These are phyloP conservation scores for Raphanus hybrid DNA, from an alignment of 441 rosid species.

Conservation along the genomic window DNA sequence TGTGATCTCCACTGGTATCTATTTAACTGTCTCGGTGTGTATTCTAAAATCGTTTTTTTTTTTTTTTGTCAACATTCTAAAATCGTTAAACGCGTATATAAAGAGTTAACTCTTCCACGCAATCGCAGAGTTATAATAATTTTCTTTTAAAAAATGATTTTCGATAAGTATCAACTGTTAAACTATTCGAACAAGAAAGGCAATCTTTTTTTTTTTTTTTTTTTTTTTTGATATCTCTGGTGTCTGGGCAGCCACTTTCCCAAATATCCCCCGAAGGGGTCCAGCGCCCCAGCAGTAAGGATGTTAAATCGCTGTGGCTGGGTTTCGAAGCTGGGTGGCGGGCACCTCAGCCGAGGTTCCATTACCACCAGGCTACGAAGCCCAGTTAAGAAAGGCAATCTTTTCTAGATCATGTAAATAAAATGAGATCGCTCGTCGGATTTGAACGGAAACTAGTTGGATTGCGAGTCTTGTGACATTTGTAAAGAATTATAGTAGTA, in stretches of 20 bases:
- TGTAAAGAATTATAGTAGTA: not conserved
- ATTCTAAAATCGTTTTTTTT: not conserved
- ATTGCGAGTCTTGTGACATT: slow-evolving; percentile 14
- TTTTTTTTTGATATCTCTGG: too few relatives aligned
- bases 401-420: slow-evolving; percentile 18
- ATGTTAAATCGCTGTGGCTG: too few relatives aligned
- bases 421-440: slow-evolving; percentile 14
- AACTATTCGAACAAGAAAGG: slow-evolving; percentile 6
- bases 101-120: not conserved
- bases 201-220: too few relatives aligned
- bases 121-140: too few relatives aligned
- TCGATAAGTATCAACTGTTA: not conserved
- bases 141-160: too few relatives aligned
- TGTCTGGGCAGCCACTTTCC: too few relatives aligned
- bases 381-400: not conserved
- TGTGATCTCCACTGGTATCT: not conserved
- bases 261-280: too few relatives aligned
- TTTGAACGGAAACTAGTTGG: slow-evolving; percentile 28
- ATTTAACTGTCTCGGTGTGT: not conserved
- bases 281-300: too few relatives aligned
- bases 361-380: too few relatives aligned
- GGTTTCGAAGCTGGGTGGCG: too few relatives aligned
- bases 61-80: too few relatives aligned
- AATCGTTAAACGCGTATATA: not conserved
- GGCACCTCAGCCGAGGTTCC: too few relatives aligned